Conservation (phyloP, 2,329 filamentous ascomycete genomes). For the Pseudogymnoascus sp. region DNA sequence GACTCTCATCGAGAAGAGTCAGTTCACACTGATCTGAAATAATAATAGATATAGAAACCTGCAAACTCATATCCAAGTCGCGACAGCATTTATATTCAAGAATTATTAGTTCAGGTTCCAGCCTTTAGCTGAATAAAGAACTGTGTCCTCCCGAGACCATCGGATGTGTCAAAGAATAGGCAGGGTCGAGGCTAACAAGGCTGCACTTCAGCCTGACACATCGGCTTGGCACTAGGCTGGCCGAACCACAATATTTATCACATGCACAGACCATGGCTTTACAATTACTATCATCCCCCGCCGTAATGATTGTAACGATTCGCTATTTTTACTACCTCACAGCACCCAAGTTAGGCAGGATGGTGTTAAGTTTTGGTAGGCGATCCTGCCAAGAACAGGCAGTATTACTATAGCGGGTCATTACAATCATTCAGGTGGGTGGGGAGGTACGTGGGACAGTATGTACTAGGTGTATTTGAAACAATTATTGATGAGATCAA, state of each 20-base stretch:
- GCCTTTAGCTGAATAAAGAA: background rate
- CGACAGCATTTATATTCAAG: background rate
- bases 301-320: too few relatives aligned
- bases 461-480: background rate
- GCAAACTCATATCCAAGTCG: constrained; percentile 3
- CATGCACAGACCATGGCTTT: background rate
- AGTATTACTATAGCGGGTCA: too few relatives aligned
- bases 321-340: too few relatives aligned
- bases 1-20: background rate
- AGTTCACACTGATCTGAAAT: background rate
- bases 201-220: background rate
- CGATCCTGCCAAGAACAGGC: too few relatives aligned
- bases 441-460: too few relatives aligned
- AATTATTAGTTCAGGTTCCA: constrained; percentile 7
- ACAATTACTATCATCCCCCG: background rate
- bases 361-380: too few relatives aligned
- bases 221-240: background rate
- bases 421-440: too few relatives aligned
- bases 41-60: background rate
- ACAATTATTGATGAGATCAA: constrained; percentile 5
- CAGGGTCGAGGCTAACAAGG: background rate
- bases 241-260: background rate
- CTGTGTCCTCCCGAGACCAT: background rate
- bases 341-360: too few relatives aligned
- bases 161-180: constrained; percentile 1